Evolutionary conservation across 257 asterid species (phyloP).

Genomic region (Petunia secreta): DNA sequence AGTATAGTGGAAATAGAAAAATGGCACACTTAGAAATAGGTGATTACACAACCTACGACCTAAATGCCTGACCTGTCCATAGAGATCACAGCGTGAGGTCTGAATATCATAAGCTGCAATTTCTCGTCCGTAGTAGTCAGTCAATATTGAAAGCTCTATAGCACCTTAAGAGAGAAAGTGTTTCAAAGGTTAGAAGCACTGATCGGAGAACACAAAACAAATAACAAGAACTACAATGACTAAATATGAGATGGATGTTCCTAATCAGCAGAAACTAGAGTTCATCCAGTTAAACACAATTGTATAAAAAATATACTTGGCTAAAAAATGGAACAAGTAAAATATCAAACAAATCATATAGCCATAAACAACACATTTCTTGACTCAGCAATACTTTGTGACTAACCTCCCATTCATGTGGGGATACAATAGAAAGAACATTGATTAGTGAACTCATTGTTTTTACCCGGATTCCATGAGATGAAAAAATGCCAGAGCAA

Average conservation of each 20-base stretch:
- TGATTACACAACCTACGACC: slow-evolving; percentile 9
- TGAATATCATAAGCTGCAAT: slow-evolving; percentile 97
- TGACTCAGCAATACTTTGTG: background rate
- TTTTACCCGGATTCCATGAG: slow-evolving; percentile 1
- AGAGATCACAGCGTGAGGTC: slow-evolving; percentile 89
- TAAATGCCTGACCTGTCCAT: slow-evolving; percentile 79
- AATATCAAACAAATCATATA: background rate
- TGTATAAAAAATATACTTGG: background rate
- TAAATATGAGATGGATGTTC: background rate
- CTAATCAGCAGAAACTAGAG: background rate
- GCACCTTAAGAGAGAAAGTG: slow-evolving; percentile 62
- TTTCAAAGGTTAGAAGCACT: slow-evolving; percentile 25
- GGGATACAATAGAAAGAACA: background rate
- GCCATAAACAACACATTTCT: background rate
- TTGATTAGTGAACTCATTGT: background rate
- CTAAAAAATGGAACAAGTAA: background rate
- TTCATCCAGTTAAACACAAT: slow-evolving; percentile 13
- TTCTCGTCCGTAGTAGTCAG: slow-evolving; percentile 79
- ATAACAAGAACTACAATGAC: slow-evolving; percentile 1
- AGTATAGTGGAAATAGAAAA: slow-evolving; percentile 11
- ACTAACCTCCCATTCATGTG: background rate
- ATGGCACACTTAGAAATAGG: slow-evolving; percentile 9
- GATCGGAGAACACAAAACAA: slow-evolving; percentile 15
- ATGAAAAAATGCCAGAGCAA: background rate
- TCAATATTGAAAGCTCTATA: slow-evolving; percentile 87